Evolutionary conservation across 805 yeast genomes (phyloP), one percentile per base, ranked within the genome.

Genomic region (Metschnikowia anglica): DNA sequence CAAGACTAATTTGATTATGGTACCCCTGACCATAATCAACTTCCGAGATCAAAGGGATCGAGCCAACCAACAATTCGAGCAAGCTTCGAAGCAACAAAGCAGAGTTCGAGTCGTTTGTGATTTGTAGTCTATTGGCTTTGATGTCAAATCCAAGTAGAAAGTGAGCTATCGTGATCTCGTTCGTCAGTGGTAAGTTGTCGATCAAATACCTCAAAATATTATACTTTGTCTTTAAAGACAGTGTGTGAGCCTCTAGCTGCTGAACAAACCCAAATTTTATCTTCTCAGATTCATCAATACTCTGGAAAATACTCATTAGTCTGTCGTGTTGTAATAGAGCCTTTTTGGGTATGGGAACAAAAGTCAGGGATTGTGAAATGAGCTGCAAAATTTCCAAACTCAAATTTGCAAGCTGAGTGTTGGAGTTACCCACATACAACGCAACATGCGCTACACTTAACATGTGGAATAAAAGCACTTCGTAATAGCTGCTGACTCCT

Each of bases 211-310:
- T 71, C 39, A 91, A 61, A 5, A 89, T 60, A 12, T 74, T 72
- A 23, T 79, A 58, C 55, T 88, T 88, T 11, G 80, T 56, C 4
- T 63, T 66, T 25, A 81, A 60, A 8, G 40, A 21, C 5, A 68
- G 63, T 6, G 66, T 60, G n/a, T 56, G 51, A 1, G 63, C 61
- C 29, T 74, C 68, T 32, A 71, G 57, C 55, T 88, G 95, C 30
- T 79, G 76, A 31, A 87, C 80, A 46, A 89, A 81, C 0, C 88
- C 80, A 52, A 77, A 78, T 46, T 85, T 78, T 28, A 91, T 85
- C 50, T 90, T 74, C 2, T 75, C 67, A 0, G 95, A 80, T 52
- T 90, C 97, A 51, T 87, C 87, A 24, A 85, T 78, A 12, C 89
- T 83, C 53, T 83, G 85, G 40, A 85, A 73, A 28, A 86, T 73